Evolutionary conservation across 140 eudicot species (phyloP).

Genomic region (Anethum foeniculum): DNA sequence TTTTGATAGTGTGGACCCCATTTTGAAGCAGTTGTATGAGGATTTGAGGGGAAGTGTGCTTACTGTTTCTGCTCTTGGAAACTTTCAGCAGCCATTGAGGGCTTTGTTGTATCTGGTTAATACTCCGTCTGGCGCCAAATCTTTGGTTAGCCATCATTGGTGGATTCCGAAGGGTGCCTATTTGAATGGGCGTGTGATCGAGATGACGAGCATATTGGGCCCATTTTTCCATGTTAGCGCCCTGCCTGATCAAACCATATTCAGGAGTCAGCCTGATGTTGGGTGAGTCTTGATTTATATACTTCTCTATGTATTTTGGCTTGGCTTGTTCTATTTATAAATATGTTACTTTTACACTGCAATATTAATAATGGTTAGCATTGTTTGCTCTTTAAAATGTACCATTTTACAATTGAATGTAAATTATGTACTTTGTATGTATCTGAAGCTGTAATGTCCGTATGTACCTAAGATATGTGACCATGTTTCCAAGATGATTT

Average conservation of each 20-base stretch:
- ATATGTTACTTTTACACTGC: not conserved
- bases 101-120: constrained; percentile 63
- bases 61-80: constrained; percentile 86
- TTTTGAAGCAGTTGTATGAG: constrained; percentile 81
- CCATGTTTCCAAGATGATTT: not conserved
- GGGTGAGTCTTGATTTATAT: constrained; percentile 52
- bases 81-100: constrained; percentile 93
- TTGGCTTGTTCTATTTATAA: not conserved
- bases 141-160: constrained; percentile 82
- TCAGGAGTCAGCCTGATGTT: constrained; percentile 89
- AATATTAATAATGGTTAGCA: not conserved
- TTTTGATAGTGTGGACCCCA: constrained; percentile 69
- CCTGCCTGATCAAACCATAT: constrained; percentile 69
- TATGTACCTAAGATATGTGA: not conserved
- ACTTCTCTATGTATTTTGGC: not conserved
- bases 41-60: constrained; percentile 80
- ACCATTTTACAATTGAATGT: not conserved
- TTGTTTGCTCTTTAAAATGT: not conserved
- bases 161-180: constrained; percentile 83
- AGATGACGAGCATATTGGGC: constrained; percentile 90
- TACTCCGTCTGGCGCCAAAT: constrained; percentile 66
- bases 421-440: not conserved
- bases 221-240: constrained; percentile 97
- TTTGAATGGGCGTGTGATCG: constrained; percentile 78
- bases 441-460: not conserved